Evolutionary conservation across 306 rosid species (phyloP).

Genomic region (Spatholobus suberectus): DNA sequence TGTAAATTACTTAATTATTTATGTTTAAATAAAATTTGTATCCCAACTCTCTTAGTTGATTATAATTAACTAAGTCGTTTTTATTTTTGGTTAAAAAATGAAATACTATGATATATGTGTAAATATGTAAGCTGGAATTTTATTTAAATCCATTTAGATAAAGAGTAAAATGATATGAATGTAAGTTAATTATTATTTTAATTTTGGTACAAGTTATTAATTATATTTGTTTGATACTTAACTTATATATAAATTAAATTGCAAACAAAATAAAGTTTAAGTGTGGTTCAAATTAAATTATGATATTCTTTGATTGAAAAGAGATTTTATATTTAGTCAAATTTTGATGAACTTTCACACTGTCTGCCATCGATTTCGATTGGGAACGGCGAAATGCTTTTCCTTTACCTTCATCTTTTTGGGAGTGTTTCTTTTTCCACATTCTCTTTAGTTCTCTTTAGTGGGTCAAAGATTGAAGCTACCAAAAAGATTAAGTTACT

Average conservation of each 20-base stretch:
- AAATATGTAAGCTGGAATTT: background rate
- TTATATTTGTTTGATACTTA: background rate
- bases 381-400: conserved; percentile 28
- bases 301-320: background rate
- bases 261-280: background rate
- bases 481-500: background rate
- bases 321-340: background rate
- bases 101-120: background rate
- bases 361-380: background rate
- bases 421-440: conserved; percentile 2
- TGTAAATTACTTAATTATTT: background rate
- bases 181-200: background rate
- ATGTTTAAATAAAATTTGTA: background rate
- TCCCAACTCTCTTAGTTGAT: background rate
- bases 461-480: conserved; percentile 41
- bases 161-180: background rate
- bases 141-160: background rate
- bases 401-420: conserved; percentile 5
- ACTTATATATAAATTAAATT: background rate
- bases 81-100: background rate
- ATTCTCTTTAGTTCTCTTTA: conserved; percentile 25
- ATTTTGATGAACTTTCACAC: background rate
- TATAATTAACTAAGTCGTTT: background rate
- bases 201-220: background rate
- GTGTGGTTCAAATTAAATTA: background rate